A percentile compares a stretch with the other conserved stretches of the same genome.
Conservation (phyloP, 1,284 basidiomycete genomes). For the Ceratobasidium sp. region DNA sequence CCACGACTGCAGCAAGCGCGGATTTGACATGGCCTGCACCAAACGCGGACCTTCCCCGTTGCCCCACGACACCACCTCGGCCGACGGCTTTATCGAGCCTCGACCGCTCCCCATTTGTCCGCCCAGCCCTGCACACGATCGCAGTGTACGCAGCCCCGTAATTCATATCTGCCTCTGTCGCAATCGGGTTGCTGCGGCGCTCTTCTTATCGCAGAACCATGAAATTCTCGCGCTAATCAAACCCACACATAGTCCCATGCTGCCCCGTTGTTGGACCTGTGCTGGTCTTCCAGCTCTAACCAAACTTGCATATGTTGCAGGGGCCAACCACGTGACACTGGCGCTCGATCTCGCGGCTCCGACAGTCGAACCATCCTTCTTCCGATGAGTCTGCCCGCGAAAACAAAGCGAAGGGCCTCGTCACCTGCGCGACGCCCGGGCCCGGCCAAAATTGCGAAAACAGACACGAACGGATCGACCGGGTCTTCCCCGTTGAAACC, state of each 20-base stretch:
- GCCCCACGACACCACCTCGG: slow-evolving; percentile 14
- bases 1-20: background rate
- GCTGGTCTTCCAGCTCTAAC: slow-evolving; percentile 8
- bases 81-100: slow-evolving; percentile 4
- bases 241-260: no score
- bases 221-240: background rate
- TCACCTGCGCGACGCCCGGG: slow-evolving; percentile 7
- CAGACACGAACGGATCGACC: slow-evolving; percentile 3
- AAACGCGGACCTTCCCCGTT: no score
- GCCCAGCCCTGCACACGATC: no score
- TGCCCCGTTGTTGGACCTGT: background rate
- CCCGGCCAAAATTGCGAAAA: background rate
- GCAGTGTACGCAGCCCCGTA: no score
- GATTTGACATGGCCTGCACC: no score
- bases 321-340: background rate
- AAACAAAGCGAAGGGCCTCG: slow-evolving; percentile 20
- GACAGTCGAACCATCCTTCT: background rate
- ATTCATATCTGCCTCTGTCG: background rate
- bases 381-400: background rate
- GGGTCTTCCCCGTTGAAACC: background rate
- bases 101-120: background rate
- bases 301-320: background rate
- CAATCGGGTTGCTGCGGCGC: background rate
- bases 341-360: background rate
- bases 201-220: background rate